A percentile compares a stretch with the other conserved stretches of the same genome.
These are phyloP conservation scores for Debaryomyces castellii DNA, from an alignment of 805 yeast genomes.

Conservation along the genomic window DNA sequence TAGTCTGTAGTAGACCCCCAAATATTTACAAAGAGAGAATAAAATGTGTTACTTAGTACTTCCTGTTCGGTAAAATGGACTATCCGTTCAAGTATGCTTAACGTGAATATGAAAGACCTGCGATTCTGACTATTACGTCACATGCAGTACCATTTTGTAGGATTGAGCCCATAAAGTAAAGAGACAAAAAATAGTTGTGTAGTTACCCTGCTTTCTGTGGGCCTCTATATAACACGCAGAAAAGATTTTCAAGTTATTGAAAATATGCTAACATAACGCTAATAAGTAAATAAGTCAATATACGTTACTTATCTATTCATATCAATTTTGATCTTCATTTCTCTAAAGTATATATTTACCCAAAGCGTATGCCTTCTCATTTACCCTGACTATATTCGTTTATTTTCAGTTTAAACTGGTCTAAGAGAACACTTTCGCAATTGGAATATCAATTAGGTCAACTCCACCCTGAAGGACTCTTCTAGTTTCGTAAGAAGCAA, in stretches of 20 bases:
- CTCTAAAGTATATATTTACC: too few relatives aligned
- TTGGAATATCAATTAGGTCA: slow-evolving; percentile 42
- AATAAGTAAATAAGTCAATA: neutral
- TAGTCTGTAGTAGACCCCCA: too few relatives aligned
- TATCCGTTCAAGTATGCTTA: too few relatives aligned
- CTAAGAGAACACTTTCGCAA: slow-evolving; percentile 45
- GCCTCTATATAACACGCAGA: neutral
- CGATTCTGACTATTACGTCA: too few relatives aligned
- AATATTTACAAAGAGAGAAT: too few relatives aligned
- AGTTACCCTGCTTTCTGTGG: neutral
- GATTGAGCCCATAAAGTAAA: neutral
- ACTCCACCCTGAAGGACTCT: slow-evolving; percentile 43
- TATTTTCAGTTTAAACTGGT: slow-evolving; percentile 49
- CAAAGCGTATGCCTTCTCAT: slow-evolving; percentile 51
- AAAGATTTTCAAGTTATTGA: neutral
- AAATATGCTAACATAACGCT: too few relatives aligned
- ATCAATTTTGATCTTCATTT: too few relatives aligned
- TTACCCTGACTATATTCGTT: slow-evolving; percentile 48
- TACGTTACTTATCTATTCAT: neutral
- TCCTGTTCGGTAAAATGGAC: too few relatives aligned
- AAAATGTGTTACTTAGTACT: too few relatives aligned
- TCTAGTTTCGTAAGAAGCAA: neutral
- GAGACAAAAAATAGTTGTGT: neutral
- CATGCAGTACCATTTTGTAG: too few relatives aligned
- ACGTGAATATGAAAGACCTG: too few relatives aligned